Conservation (phyloP, 164 flowering plant genomes). For the Vitis cinerea region DNA sequence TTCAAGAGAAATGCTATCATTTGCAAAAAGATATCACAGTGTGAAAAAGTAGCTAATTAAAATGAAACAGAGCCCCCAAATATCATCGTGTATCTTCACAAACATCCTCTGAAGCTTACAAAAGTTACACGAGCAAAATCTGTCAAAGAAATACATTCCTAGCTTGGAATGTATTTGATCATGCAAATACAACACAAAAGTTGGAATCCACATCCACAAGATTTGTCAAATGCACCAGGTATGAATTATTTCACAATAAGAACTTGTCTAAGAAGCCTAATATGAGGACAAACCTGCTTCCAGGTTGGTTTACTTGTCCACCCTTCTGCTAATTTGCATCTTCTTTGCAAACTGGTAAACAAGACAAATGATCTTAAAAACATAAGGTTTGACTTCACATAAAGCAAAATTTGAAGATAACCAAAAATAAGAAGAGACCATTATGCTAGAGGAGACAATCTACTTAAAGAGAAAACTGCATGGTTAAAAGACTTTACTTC, state of each 20-base stretch:
- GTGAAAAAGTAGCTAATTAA: no score
- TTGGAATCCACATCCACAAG: neutral
- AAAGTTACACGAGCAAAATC: neutral
- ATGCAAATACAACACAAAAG: neutral
- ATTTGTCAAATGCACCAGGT: neutral
- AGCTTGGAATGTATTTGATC: neutral
- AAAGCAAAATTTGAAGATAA: neutral
- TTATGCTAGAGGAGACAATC: neutral
- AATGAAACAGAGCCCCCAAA: no score
- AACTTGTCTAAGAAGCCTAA: neutral
- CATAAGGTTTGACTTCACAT: constrained; percentile 9
- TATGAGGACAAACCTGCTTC: constrained; percentile 73
- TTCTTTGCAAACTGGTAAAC: constrained; percentile 73
- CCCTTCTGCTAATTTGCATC: constrained; percentile 63
- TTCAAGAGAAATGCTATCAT: no score
- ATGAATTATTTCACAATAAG: neutral
- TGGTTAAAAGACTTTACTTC: constrained; percentile 35
- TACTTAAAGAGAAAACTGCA: constrained; percentile 7
- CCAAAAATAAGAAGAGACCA: neutral
- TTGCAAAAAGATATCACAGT: no score
- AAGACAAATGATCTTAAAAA: constrained; percentile 23
- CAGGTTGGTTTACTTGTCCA: constrained; percentile 79
- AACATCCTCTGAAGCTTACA: neutral
- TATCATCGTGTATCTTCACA: neutral
- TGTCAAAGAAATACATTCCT: neutral